phyloP scores from a whole-genome alignment of 2,329 filamentous ascomycete genomes.

The Botrytis byssoidea region DNA sequence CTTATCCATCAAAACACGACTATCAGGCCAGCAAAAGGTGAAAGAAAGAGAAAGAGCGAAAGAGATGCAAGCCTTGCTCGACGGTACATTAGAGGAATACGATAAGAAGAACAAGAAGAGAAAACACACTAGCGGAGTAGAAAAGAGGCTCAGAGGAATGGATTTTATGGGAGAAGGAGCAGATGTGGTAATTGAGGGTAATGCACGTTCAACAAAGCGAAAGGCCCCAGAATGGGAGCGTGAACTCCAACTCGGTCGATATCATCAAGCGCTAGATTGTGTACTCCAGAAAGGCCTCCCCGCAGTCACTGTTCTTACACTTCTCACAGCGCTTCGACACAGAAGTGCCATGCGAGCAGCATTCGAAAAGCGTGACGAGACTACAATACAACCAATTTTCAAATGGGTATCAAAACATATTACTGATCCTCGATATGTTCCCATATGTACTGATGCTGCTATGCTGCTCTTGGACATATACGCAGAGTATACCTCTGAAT shows the following conservation, averaged over 20 bases:
- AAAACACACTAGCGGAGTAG: constrained; percentile 57
- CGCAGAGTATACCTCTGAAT: constrained; percentile 72
- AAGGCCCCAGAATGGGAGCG: constrained; percentile 76
- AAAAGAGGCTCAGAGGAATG: constrained; percentile 64
- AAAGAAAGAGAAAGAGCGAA: constrained; percentile 74
- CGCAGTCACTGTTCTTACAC: constrained; percentile 65
- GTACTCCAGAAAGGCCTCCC: constrained; percentile 63
- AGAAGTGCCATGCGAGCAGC: constrained; percentile 80
- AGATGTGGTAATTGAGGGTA: constrained; percentile 83
- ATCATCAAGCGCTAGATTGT: constrained; percentile 73
- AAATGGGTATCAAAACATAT: constrained; percentile 81
- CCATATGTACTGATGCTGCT: constrained; percentile 78
- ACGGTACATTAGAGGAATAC: constrained; percentile 74
- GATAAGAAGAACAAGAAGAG: constrained; percentile 70
- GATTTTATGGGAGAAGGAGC: constrained; percentile 82
- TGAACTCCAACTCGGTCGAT: constrained; percentile 75
- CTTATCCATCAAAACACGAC: constrained; percentile 85
- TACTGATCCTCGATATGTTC: constrained; percentile 76
- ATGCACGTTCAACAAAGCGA: constrained; percentile 47
- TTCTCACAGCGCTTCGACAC: constrained; percentile 82
- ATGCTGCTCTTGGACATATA: constrained; percentile 86
- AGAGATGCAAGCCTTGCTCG: constrained; percentile 79
- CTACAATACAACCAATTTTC: constrained; percentile 76
- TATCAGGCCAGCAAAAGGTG: constrained; percentile 77
- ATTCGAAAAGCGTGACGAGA: constrained; percentile 76